Conservation (phyloP, 345 rosid genomes). For the Ailanthus altissimus region DNA sequence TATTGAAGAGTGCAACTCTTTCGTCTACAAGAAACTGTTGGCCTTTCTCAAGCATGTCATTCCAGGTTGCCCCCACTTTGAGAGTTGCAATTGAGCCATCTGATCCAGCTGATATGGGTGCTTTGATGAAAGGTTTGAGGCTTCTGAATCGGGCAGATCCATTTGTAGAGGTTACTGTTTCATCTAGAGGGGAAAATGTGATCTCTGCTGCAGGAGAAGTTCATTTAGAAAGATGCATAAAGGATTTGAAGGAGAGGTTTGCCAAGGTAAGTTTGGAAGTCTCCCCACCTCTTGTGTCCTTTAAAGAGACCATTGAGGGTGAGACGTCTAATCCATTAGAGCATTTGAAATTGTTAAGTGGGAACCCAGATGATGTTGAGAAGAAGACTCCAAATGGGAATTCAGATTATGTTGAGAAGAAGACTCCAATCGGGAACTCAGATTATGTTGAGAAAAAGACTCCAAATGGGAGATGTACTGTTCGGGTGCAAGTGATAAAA, state of each 20-base stretch:
- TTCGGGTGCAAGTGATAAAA: conserved; percentile 78
- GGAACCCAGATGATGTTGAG: conserved; percentile 61
- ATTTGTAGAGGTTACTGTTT: conserved; percentile 85
- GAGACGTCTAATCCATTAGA: conserved; percentile 60
- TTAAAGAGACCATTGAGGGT: conserved; percentile 82
- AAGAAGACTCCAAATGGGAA: conserved; percentile 65
- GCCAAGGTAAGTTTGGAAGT: conserved; percentile 84
- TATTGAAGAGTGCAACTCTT: conserved; percentile 88
- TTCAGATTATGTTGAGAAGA: conserved; percentile 72
- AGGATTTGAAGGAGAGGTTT: conserved; percentile 90
- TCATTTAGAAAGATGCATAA: conserved; percentile 88
- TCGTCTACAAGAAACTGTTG: conserved; percentile 87
- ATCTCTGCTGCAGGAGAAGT: conserved; percentile 97
- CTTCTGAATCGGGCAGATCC: conserved; percentile 94
- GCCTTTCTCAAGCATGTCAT: conserved; percentile 94
- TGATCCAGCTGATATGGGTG: conserved; percentile 81
- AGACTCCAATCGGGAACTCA: conserved; percentile 56
- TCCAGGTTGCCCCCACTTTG: conserved; percentile 89
- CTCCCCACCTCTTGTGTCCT: conserved; percentile 90
- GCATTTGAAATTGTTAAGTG: conserved; percentile 56
- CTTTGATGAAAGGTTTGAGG: conserved; percentile 78
- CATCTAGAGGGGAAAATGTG: conserved; percentile 91
- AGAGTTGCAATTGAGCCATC: conserved; percentile 94
- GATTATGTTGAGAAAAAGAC: conserved; percentile 78
- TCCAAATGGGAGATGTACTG: conserved; percentile 68